Evolutionary conservation across 2,329 filamentous ascomycete species (phyloP).

Genomic region (Onygena corvina): DNA sequence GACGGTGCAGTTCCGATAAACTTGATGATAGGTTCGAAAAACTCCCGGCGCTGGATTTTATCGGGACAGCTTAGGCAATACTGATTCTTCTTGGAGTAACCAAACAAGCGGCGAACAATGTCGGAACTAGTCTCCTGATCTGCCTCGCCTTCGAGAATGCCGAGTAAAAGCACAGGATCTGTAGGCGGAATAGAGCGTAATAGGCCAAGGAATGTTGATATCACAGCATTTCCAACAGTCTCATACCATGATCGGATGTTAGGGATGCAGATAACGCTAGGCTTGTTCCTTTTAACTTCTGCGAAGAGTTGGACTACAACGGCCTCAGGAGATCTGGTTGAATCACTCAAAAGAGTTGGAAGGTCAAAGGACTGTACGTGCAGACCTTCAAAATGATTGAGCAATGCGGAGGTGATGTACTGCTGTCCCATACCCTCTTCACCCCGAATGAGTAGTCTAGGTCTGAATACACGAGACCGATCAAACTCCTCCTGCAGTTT

Average conservation of each 20-base stretch:
- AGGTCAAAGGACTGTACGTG: slow-evolving; percentile 94
- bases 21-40: slow-evolving; percentile 61
- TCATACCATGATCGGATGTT: slow-evolving; percentile 80
- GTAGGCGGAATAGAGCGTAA: slow-evolving; percentile 74
- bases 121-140: slow-evolving; percentile 40
- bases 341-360: slow-evolving; percentile 72
- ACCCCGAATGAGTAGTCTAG: slow-evolving; percentile 74
- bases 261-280: slow-evolving; percentile 89
- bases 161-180: slow-evolving; percentile 77
- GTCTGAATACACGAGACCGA: slow-evolving; percentile 73
- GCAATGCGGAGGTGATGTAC: slow-evolving; percentile 70
- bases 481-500: slow-evolving; percentile 70
- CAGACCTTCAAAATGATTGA: slow-evolving; percentile 85
- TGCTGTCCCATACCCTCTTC: slow-evolving; percentile 81
- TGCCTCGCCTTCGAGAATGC: slow-evolving; percentile 59
- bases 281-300: slow-evolving; percentile 87
- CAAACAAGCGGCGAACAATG: slow-evolving; percentile 65
- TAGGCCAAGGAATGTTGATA: slow-evolving; percentile 73
- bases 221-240: slow-evolving; percentile 50
- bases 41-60: slow-evolving; percentile 54
- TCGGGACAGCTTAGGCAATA: slow-evolving; percentile 58
- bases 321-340: slow-evolving; percentile 67
- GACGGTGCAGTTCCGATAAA: slow-evolving; percentile 68
- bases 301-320: slow-evolving; percentile 82
- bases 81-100: slow-evolving; percentile 68